Conservation (phyloP, 176 grass and related monocot genomes). For the Dactylis glomerata region DNA sequence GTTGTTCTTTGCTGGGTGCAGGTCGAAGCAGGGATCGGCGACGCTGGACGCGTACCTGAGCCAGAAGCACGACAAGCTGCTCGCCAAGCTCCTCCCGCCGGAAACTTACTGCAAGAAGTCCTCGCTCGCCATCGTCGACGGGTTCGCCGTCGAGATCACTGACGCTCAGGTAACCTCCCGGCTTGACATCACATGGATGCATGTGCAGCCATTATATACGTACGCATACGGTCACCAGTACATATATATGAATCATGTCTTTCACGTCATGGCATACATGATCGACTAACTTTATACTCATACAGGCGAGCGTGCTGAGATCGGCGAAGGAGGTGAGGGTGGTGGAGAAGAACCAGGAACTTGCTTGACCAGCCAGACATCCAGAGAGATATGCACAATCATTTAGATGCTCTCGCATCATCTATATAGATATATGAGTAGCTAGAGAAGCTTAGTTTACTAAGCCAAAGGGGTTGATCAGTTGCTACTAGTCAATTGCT, state of each 20-base stretch:
- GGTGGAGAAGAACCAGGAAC: conserved; percentile 99
- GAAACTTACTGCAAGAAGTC: conserved; percentile 76
- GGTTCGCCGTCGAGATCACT: conserved; percentile 83
- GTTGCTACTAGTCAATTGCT: conserved; percentile 35
- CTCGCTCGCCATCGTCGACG: conserved; percentile 92
- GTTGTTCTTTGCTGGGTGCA: not conserved
- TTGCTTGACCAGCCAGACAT: conserved; percentile 32
- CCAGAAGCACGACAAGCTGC: conserved; percentile 83
- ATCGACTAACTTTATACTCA: not conserved
- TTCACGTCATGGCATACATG: not conserved
- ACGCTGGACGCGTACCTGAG: conserved; percentile 80
- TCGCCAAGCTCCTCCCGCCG: conserved; percentile 57
- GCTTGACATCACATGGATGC: not conserved
- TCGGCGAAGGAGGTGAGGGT: conserved; percentile 84
- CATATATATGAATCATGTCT: not conserved
- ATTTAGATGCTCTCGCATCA: conserved; percentile 50
- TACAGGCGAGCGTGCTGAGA: conserved; percentile 62
- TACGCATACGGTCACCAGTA: not conserved
- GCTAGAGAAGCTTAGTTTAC: conserved; percentile 27
- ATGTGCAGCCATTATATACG: not conserved
- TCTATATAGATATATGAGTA: conserved; percentile 7
- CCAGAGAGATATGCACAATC: not conserved
- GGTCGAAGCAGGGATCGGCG: conserved; percentile 74
- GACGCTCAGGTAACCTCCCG: conserved; percentile 51
- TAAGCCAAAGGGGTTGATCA: conserved; percentile 18